Percentiles rank a stretch among this genome's conserved stretches.
These are phyloP conservation scores for Podospora conica DNA, from an alignment of 495 filamentous ascomycete genomes.

Conservation along the genomic window DNA sequence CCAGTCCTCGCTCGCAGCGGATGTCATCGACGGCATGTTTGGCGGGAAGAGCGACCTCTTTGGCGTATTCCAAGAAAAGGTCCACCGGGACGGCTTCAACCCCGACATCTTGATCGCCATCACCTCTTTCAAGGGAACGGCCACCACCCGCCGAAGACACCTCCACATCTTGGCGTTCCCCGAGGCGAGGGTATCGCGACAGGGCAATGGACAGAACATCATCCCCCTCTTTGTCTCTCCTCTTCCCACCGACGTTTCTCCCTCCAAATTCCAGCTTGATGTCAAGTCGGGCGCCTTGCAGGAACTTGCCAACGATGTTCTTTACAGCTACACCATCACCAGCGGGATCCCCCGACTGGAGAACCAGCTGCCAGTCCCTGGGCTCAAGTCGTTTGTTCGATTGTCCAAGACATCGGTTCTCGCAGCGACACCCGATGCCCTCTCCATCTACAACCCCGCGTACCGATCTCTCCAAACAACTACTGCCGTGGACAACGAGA, in stretches of 20 bases:
- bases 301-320: constrained; percentile 36
- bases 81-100: constrained; percentile 35
- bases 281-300: constrained; percentile 50
- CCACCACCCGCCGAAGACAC: constrained; percentile 21
- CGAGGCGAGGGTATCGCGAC: constrained; percentile 23
- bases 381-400: constrained; percentile 45
- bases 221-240: constrained; percentile 25
- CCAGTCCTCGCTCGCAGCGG: constrained; percentile 29
- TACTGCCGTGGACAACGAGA: constrained; percentile 34
- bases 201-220: constrained; percentile 17
- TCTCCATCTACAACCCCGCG: constrained; percentile 58
- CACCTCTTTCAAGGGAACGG: constrained; percentile 21
- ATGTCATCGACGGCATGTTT: constrained; percentile 41
- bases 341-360: constrained; percentile 42
- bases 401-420: constrained; percentile 47
- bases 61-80: constrained; percentile 33
- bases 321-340: constrained; percentile 48
- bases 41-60: constrained; percentile 34
- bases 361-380: constrained; percentile 31
- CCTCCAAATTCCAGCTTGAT: constrained; percentile 45
- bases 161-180: constrained; percentile 43
- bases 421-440: constrained; percentile 33
- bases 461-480: constrained; percentile 59
- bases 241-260: constrained; percentile 16
- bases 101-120: constrained; percentile 45